These are phyloP conservation scores for Saccharomyces mikatae DNA, from an alignment of 805 yeast species.

Conservation along the genomic window DNA sequence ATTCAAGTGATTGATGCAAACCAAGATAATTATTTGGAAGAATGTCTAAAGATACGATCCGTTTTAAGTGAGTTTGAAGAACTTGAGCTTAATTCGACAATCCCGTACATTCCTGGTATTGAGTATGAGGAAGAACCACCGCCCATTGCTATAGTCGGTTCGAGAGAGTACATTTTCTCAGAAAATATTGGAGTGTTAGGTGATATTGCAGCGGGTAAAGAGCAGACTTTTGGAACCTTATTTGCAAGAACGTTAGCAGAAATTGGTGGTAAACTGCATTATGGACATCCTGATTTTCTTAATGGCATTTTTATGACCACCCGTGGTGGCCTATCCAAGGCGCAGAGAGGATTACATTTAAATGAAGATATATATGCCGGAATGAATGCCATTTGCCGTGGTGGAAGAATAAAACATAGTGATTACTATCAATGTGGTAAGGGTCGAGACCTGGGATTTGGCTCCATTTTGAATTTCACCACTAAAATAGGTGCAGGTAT, in stretches of 20 bases:
- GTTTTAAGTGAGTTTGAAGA: conserved; percentile 90
- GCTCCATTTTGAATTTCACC: conserved; percentile 85
- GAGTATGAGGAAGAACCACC: conserved; percentile 29
- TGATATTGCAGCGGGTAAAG: conserved; percentile 95
- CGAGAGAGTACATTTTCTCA: conserved; percentile 89
- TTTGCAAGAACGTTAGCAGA: conserved; percentile 90
- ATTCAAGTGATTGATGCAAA: conserved; percentile 93
- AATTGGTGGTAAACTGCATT: conserved; percentile 89
- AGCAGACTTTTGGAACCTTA: conserved; percentile 92
- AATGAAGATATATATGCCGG: conserved; percentile 97
- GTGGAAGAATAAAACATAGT: conserved; percentile 91
- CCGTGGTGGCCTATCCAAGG: conserved; percentile 91
- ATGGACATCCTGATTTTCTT: conserved; percentile 94
- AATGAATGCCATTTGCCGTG: conserved; percentile 79
- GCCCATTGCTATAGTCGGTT: conserved; percentile 90
- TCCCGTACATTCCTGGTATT: conserved; percentile 55
- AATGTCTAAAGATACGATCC: conserved; percentile 82
- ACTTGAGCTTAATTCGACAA: conserved; percentile 41
- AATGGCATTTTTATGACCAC: conserved; percentile 90
- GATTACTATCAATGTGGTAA: conserved; percentile 96
- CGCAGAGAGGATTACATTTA: conserved; percentile 85
- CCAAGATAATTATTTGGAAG: conserved; percentile 92
- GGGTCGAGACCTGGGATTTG: conserved; percentile 91
- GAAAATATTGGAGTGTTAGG: conserved; percentile 90
- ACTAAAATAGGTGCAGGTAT: conserved; percentile 96